These are phyloP conservation scores for Oenanthe sinensis DNA, from an alignment of 129 eudicot genomes.

Conservation along the genomic window DNA sequence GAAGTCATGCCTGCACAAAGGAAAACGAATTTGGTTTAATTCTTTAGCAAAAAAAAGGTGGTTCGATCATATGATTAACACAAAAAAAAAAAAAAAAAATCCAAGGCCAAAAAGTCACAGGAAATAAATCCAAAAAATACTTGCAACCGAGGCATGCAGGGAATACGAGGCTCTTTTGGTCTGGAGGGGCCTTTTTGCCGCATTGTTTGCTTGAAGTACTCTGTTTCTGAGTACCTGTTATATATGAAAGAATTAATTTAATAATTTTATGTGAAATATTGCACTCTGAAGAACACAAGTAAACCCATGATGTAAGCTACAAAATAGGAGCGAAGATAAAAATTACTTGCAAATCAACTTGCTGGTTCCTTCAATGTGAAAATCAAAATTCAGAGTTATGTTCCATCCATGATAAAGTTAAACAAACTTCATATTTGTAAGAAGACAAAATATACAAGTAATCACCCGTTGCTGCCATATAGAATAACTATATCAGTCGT, in stretches of 20 bases:
- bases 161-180: constrained; percentile 94
- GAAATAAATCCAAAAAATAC: constrained; percentile 9
- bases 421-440: background rate
- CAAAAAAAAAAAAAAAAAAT: no score
- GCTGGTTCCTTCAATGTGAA: constrained; percentile 70
- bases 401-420: constrained; percentile 1
- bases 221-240: constrained; percentile 88
- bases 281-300: background rate
- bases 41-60: background rate
- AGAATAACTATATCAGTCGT: constrained; percentile 97
- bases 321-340: background rate
- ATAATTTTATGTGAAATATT: background rate
- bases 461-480: constrained; percentile 95
- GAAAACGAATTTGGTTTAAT: background rate
- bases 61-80: background rate
- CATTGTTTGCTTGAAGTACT: constrained; percentile 99
- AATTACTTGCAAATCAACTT: constrained; percentile 94
- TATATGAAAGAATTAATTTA: background rate
- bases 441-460: background rate
- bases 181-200: constrained; percentile 94
- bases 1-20: constrained; percentile 75
- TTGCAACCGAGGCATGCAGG: constrained; percentile 99
- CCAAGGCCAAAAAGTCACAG: background rate
- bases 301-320: background rate
- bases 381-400: constrained; percentile 3